Conservation (phyloP, 2,329 filamentous ascomycete species). For the Tolypocladium inflatum region DNA sequence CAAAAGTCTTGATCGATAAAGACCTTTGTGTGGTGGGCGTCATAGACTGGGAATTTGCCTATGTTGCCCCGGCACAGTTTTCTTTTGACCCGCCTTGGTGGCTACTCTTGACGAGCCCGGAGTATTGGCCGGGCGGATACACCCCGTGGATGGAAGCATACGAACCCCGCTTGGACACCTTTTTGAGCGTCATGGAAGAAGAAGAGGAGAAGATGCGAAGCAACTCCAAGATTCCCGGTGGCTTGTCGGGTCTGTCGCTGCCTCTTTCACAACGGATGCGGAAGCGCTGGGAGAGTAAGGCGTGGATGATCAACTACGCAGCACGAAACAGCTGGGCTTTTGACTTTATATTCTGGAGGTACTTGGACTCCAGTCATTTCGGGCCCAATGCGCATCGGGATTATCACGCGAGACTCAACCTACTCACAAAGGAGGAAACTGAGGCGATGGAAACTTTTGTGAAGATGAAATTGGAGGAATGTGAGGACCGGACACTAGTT, state of each 20-base stretch:
- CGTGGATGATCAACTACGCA: conserved; percentile 23
- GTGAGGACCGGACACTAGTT: no score
- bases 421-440: background rate
- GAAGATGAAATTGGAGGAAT: no score
- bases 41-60: conserved; percentile 33
- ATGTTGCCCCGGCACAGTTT: conserved; percentile 22
- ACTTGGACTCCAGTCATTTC: conserved; percentile 20
- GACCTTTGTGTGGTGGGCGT: conserved; percentile 17
- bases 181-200: conserved; percentile 20
- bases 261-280: conserved; percentile 20
- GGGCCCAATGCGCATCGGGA: conserved; percentile 10
- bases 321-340: conserved; percentile 26
- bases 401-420: conserved; percentile 9
- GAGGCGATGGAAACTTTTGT: no score
- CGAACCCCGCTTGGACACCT: conserved; percentile 20
- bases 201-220: conserved; percentile 15
- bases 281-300: conserved; percentile 23
- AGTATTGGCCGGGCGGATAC: conserved; percentile 20
- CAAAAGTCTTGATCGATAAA: conserved; percentile 22
- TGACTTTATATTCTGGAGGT: conserved; percentile 26
- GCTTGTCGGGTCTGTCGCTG: background rate
- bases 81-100: conserved; percentile 28
- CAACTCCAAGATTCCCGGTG: background rate
- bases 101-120: conserved; percentile 21
- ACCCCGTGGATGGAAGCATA: conserved; percentile 20